phyloP scores from a whole-genome alignment of 169 alveolate genomes.

The Plasmodium yoelii region DNA sequence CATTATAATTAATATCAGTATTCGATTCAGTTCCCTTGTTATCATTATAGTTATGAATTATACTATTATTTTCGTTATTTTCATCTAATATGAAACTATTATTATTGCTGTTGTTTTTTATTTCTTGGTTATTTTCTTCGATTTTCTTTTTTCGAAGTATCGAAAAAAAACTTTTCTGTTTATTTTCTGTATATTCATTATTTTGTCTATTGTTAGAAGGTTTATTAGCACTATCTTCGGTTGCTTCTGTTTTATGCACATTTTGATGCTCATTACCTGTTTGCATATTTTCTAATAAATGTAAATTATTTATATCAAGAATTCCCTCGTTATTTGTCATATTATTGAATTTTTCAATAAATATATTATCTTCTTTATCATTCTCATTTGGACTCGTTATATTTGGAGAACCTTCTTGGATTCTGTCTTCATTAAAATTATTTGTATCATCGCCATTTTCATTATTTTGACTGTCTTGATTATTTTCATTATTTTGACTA shows the following conservation, averaged over 20 bases:
- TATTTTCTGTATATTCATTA: not conserved
- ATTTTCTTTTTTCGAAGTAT: slow-evolving; percentile 17
- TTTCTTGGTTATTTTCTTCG: not conserved
- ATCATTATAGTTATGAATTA: not conserved
- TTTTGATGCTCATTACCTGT: slow-evolving; percentile 22
- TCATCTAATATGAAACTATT: not conserved
- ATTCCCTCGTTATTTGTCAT: not conserved
- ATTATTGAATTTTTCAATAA: too few species aligned
- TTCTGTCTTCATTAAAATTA: slow-evolving; percentile 14
- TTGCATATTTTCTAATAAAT: not conserved
- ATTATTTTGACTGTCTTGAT: not conserved
- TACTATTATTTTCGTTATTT: slow-evolving; percentile 12
- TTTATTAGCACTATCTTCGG: not conserved
- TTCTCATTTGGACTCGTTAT: too few species aligned
- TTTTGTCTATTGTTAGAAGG: not conserved
- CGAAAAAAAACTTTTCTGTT: not conserved
- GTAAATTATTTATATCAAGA: not conserved
- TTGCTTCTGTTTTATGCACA: not conserved
- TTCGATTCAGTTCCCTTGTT: not conserved
- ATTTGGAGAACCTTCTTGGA: not conserved
- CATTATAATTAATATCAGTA: slow-evolving; percentile 9
- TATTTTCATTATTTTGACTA: not conserved
- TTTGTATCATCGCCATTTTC: slow-evolving; percentile 1
- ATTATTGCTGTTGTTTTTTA: not conserved
- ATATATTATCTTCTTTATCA: too few species aligned